Evolutionary conservation across 2,329 filamentous ascomycete species (phyloP), one percentile per base, ranked within the genome.

Genomic region (Paraphoma chrysanthemicola): DNA sequence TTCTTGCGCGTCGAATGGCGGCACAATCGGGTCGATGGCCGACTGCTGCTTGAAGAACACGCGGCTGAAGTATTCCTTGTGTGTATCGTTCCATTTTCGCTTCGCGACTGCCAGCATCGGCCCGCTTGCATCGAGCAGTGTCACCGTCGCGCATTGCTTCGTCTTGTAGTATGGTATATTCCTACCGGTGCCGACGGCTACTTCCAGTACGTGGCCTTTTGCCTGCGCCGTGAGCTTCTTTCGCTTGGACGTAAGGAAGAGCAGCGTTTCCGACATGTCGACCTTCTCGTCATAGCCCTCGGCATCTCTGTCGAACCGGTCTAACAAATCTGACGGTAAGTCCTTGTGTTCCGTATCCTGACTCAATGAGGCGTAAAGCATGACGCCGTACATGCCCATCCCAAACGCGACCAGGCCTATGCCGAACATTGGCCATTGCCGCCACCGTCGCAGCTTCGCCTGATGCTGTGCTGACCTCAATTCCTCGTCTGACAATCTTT

Each of bases 41-140:
- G 79, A 80, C 41, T 79, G 79, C 17, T 78, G 73, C 69, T 80
- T 71, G 67, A 81, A 82, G 61, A 71, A 70, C 57, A 74, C 71
- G 7, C 73, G 64, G 45, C 66, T 68, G 57, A 75, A 74, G 64
- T 73, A 77, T 53, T 75, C 72, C 38, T 67, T 72, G 57, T 78
- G 76, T 50, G 77, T 67, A 33, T 78, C 76, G 48, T 75, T 74
- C 80, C 80, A 83, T 60, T 83, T 83, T 52, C 76, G 75, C 71
- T 77, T 77, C 48, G 80, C 81, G 23, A 81, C 72, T 18, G 77
- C 78, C 29, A 83, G 68, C 81, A 83, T 83, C 41, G 75, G 75
- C 54, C 71, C 71, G 60, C 80, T 82, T 44, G 78, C 70, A 63
- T 83, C 81, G 54, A 82, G 72, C 54, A 83, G 66, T 11, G 80